These are phyloP conservation scores for Chlamydomonas incerta DNA, from an alignment of 139 green algal species.

Conservation along the genomic window DNA sequence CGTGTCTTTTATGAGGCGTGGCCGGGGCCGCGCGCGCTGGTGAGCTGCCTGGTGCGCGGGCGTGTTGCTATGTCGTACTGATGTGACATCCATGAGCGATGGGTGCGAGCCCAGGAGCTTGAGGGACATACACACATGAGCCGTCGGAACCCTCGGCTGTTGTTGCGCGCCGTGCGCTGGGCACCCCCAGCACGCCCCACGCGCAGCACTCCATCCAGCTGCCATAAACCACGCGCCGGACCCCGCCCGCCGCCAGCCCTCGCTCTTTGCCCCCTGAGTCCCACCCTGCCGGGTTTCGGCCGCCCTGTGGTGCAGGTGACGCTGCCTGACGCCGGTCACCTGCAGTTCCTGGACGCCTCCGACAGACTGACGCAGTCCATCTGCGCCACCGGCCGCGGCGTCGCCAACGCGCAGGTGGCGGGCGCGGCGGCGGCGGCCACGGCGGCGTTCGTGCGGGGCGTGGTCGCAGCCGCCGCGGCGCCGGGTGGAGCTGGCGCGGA, in stretches of 20 bases:
- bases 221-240: no score
- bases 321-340: slow-evolving; percentile 12
- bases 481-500: not conserved
- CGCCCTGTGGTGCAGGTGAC: slow-evolving; percentile 8
- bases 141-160: no score
- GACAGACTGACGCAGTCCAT: not conserved
- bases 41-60: not conserved
- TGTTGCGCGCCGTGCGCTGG: no score
- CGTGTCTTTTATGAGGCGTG: slow-evolving; percentile 6
- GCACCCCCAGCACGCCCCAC: no score
- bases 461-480: not conserved
- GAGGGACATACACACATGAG: no score
- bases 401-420: not conserved
- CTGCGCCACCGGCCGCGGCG: slow-evolving; percentile 4
- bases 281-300: no score
- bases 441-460: not conserved
- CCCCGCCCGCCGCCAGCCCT: no score
- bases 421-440: not conserved
- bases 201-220: no score
- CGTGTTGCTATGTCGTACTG: not conserved
- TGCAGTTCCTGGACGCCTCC: slow-evolving; percentile 35
- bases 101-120: no score
- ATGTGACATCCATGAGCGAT: no score
- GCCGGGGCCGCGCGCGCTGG: not conserved
- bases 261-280: no score